Evolutionary conservation across 345 rosid genomes (phyloP), one percentile per base, ranked within the genome.

Genomic region (Eutrema yunnanense): DNA sequence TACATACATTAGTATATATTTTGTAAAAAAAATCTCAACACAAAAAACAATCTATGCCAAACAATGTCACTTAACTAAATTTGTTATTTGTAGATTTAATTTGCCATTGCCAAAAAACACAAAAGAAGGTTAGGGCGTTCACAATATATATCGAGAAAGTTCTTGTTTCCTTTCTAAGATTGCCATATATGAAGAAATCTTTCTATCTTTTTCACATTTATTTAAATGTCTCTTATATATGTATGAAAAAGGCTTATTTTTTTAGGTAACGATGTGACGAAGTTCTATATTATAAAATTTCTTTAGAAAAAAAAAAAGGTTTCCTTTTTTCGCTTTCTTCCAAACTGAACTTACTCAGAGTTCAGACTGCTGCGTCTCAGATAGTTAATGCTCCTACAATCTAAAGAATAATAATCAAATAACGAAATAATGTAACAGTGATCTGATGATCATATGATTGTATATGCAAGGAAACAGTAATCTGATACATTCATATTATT

Each of bases 291-390:
- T 33, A 56, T 33, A 33, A 50, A 60, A 13, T 44, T 26, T 57
- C 48, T 40, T 9, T 22, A 6, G 5, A 12, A 50, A 13, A 57
- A 46, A 5, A 27, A 14, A 27, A n/a, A n/a, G 50, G 67, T 58
- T 49, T 40, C 78, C 67, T 9, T 60, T 48, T 77, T 48, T 14
- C 46, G 72, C 80, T 54, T 62, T 70, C 81, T 79, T 77, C 73
- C 58, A 64, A 72, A 77, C 84, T 75, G 78, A 63, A 71, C 61
- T 42, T 50, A 60, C 74, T 72, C 79, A 75, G 81, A 73, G 74
- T 62, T 81, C 79, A 75, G 82, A 71, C 73, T 76, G 67, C 46
- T 48, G 41, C 48, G 36, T 55, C 69, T 75, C 55, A 67, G 58
- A 67, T 62, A 76, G 14, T 69, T 40, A 76, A 76, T 76, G 80